These are phyloP conservation scores for Triangularia verruculosa DNA, from an alignment of 2,329 filamentous ascomycete species.

Conservation along the genomic window DNA sequence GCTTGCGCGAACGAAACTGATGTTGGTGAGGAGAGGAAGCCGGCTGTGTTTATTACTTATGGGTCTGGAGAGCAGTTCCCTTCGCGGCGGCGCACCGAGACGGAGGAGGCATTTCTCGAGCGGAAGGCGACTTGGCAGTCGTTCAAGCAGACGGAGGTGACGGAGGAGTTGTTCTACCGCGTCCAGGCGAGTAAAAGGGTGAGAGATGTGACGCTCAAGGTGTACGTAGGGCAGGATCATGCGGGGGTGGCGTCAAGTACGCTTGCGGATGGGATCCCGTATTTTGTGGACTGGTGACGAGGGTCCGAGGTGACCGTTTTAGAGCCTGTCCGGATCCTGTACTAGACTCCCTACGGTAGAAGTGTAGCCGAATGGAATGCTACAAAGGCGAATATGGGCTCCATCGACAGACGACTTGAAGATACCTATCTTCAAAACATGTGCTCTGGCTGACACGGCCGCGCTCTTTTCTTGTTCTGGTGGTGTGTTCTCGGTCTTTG, in stretches of 20 bases:
- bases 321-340: too few relatives aligned
- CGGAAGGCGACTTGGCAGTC: conserved; percentile 18
- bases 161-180: conserved; percentile 22
- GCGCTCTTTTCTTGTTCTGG: too few relatives aligned
- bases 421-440: too few relatives aligned
- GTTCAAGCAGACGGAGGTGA: conserved; percentile 23
- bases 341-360: too few relatives aligned
- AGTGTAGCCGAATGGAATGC: too few relatives aligned
- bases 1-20: not conserved
- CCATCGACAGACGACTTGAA: too few relatives aligned
- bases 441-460: too few relatives aligned
- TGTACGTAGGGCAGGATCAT: conserved; percentile 28
- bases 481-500: too few relatives aligned
- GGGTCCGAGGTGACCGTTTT: too few relatives aligned
- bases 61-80: conserved; percentile 26
- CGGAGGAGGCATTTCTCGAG: conserved; percentile 22
- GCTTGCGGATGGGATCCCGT: conserved; percentile 27
- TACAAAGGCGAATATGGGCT: too few relatives aligned
- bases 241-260: conserved; percentile 25
- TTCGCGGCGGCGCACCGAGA: conserved; percentile 23
- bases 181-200: conserved; percentile 18
- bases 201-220: conserved; percentile 27
- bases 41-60: conserved; percentile 26
- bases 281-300: conserved; percentile 27
- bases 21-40: conserved; percentile 10